Evolutionary conservation across 2,329 filamentous ascomycete genomes (phyloP).

Genomic region (Pseudogymnoascus sp.): DNA sequence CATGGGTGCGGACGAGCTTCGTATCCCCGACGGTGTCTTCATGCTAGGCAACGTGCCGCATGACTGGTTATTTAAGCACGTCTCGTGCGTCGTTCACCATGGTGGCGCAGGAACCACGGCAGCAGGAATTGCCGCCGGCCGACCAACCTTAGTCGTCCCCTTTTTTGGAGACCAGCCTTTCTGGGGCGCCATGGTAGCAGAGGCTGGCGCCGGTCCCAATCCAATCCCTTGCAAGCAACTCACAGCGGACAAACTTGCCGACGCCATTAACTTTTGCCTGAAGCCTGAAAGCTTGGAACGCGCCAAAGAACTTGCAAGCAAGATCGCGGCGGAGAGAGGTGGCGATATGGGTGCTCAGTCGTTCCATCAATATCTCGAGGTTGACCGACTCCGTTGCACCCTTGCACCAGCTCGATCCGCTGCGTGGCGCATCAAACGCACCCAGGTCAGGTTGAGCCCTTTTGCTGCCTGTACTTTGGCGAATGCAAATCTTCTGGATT

Average conservation of each 20-base stretch:
- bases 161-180: constrained; percentile 85
- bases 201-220: constrained; percentile 62
- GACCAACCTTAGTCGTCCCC: constrained; percentile 74
- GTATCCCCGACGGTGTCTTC: constrained; percentile 67
- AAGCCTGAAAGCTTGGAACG: constrained; percentile 51
- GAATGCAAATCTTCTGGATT: constrained; percentile 50
- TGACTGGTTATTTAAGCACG: constrained; percentile 79
- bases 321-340: constrained; percentile 59
- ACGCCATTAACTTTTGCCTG: constrained; percentile 54
- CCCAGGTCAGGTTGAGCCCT: constrained; percentile 59
- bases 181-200: constrained; percentile 70
- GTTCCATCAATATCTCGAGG: constrained; percentile 61
- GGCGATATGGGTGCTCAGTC: constrained; percentile 55
- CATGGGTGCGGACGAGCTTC: constrained; percentile 62
- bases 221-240: constrained; percentile 63
- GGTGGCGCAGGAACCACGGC: constrained; percentile 84
- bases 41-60: constrained; percentile 82
- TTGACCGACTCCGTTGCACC: constrained; percentile 60
- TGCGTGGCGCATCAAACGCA: constrained; percentile 66
- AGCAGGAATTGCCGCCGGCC: constrained; percentile 72
- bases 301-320: constrained; percentile 43
- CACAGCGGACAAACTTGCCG: constrained; percentile 57
- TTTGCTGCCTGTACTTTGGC: constrained; percentile 65
- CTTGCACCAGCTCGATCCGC: constrained; percentile 61
- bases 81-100: constrained; percentile 78